Percentiles rank a stretch among this genome's conserved stretches.
These are phyloP conservation scores for Areca catechu DNA, from an alignment of 176 grass and related monocot species.

Conservation along the genomic window DNA sequence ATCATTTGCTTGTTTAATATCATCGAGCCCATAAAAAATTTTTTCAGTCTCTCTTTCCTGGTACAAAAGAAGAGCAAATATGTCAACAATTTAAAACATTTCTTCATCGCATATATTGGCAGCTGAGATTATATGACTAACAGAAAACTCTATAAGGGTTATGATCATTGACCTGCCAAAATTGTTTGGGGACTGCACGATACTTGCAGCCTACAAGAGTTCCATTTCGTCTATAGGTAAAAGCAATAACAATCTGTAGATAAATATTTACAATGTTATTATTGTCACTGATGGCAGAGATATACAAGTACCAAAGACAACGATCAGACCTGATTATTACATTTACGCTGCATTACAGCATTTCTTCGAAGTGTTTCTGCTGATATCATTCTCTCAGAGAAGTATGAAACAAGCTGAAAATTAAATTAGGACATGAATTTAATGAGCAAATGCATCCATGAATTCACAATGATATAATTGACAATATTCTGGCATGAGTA, in stretches of 20 bases:
- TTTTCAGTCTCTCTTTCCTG: conserved; percentile 73
- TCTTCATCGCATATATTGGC: no score
- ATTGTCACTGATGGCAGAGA: not conserved
- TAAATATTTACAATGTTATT: not conserved
- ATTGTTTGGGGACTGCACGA: conserved; percentile 55
- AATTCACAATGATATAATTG: not conserved
- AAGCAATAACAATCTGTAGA: conserved; percentile 79
- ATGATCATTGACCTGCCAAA: conserved; percentile 56
- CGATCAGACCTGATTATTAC: conserved; percentile 37
- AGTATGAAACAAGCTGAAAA: conserved; percentile 76
- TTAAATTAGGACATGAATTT: conserved; percentile 25
- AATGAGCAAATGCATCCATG: not conserved
- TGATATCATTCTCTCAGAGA: conserved; percentile 63
- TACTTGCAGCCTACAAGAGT: conserved; percentile 83
- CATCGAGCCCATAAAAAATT: conserved; percentile 94
- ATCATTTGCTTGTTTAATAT: conserved; percentile 57
- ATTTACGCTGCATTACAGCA: conserved; percentile 46
- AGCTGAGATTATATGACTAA: no score
- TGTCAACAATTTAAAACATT: no score
- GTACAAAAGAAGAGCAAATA: conserved; percentile 17
- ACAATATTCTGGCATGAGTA: not conserved
- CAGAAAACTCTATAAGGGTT: no score
- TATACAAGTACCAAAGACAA: not conserved
- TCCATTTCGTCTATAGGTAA: conserved; percentile 67
- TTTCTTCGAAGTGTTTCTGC: conserved; percentile 63